Evolutionary conservation across 805 yeast genomes (phyloP).

Genomic region (Danielia oregonensis): DNA sequence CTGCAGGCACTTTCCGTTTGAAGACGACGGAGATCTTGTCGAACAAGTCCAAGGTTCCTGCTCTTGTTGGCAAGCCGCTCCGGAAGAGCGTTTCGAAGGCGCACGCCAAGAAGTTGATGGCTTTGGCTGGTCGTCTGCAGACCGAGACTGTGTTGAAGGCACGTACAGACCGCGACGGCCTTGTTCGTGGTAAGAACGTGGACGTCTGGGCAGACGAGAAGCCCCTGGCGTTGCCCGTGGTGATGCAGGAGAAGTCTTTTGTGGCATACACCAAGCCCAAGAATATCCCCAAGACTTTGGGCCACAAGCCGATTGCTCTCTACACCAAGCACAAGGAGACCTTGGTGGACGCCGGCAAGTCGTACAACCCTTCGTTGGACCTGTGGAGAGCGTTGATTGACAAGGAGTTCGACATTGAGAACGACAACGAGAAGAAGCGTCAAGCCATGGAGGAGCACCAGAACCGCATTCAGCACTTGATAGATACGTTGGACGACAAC

Average conservation of each 20-base stretch:
- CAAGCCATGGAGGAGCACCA: constrained; percentile 58
- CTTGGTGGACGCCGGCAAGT: constrained; percentile 80
- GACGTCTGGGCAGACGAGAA: constrained; percentile 70
- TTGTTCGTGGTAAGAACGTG: constrained; percentile 41
- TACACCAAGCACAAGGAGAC: constrained; percentile 32
- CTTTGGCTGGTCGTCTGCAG: constrained; percentile 68
- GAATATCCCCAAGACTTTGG: constrained; percentile 52
- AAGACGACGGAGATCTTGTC: constrained; percentile 66
- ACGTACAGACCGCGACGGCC: constrained; percentile 61
- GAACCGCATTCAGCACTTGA: constrained; percentile 59
- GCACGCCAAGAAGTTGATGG: constrained; percentile 64
- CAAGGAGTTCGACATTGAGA: constrained; percentile 63
- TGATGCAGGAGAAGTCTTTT: constrained; percentile 12
- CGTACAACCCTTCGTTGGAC: constrained; percentile 85
- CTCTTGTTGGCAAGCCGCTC: constrained; percentile 42
- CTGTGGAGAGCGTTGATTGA: constrained; percentile 75
- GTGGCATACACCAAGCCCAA: constrained; percentile 40
- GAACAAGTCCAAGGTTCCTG: constrained; percentile 74
- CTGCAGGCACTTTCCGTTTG: constrained; percentile 31
- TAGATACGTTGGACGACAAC: constrained; percentile 57
- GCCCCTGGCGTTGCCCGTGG: constrained; percentile 15
- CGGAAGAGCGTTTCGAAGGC: constrained; percentile 61
- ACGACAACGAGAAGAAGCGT: constrained; percentile 62
- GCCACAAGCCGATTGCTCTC: constrained; percentile 49
- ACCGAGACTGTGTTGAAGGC: constrained; percentile 52